Evolutionary conservation across 768 basidiomycete genomes (phyloP).

Genomic region (Tylopilus balloui): DNA sequence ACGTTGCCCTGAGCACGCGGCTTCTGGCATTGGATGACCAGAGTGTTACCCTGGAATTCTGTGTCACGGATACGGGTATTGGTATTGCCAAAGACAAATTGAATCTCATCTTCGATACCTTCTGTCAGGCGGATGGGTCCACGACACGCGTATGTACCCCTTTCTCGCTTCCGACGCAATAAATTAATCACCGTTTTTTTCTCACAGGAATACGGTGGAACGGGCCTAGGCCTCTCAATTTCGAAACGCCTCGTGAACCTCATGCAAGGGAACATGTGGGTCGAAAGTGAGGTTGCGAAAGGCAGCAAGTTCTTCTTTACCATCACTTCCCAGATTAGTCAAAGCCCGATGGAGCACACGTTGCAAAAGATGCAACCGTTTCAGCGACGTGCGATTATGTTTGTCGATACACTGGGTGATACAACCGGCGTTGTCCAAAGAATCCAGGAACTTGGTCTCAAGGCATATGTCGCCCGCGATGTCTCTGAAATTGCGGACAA

Average conservation of each 20-base stretch:
- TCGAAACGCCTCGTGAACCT: constrained; percentile 95
- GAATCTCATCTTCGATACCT: constrained; percentile 97
- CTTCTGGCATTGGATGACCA: constrained; percentile 74
- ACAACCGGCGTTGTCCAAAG: constrained; percentile 69
- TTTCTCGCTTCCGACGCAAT: constrained; percentile 7
- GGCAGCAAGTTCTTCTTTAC: constrained; percentile 98
- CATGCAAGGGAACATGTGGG: constrained; percentile 99
- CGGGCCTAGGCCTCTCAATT: constrained; percentile 93
- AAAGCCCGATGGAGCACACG: constrained; percentile 67
- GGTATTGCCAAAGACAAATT: constrained; percentile 98
- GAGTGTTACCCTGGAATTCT: constrained; percentile 91
- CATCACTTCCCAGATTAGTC: constrained; percentile 80
- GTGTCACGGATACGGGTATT: constrained; percentile 96
- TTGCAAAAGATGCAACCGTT: constrained; percentile 82
- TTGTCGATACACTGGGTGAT: constrained; percentile 83
- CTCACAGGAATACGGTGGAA: constrained; percentile 89
- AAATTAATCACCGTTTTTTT: constrained; percentile 14
- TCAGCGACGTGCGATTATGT: constrained; percentile 82
- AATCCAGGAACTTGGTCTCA: constrained; percentile 75
- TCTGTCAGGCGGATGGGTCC: constrained; percentile 97
- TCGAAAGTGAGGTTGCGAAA: constrained; percentile 88
- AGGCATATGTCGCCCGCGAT: constrained; percentile 69
- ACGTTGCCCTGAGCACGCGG: constrained; percentile 85
- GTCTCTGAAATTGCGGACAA: constrained; percentile 81
- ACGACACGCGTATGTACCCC: constrained; percentile 73